Base-by-base conservation (phyloP, 768 basidiomycete genomes). In the Sistotremastrum niveocremeum region DNA sequence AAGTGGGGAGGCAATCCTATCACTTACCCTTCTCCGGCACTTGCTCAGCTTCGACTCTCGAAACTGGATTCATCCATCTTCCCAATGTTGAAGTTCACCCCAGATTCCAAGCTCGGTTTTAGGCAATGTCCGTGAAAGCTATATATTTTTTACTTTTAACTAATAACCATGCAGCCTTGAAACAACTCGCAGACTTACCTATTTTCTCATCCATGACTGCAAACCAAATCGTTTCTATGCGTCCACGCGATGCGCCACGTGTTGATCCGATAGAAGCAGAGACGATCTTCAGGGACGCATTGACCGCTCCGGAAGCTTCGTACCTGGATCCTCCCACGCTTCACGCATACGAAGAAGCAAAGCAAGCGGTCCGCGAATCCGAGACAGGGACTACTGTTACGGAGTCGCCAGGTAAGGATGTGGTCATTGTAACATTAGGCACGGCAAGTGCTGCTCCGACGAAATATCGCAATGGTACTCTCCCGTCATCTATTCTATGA, bases 401-500 rank as follows among this genome's bases (percentile, higher is more conserved):
- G 36, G 39, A 41, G 11, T 44, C 37, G 29, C 65, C 60, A 34
- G 87, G 85, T 2, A 71, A 75, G 37, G 73, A 84, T 41, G 72
- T 97, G 6, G 63, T 61, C 6, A 65, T 97, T 39, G 72, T 84
- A 6, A 73, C 90, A 2, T 67, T 98, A 5, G 94, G 94, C 3
- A 97, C 94, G 0, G 85, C 86, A 2, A 93, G 89, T 56, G 81
- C 88, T 0, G 59, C 86, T 37, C 88, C 93, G 1, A 81, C 73
- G 36, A 86, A 81, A 59, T 88, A 88, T 54, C 74, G 94, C 47
- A 97, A 95, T 59, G 85, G 88, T 88, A 43, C 36, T 70, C 46
- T 53, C 34, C 33, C 35, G 48, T 37, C 33, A 12, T 34, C 10
- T 34, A 9, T 10, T 46, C 51, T 20, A 36, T n/a, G 37, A 11